Evolutionary conservation across 2,329 filamentous ascomycete species (phyloP), one percentile per base, ranked within the genome.

Genomic region (Colletotrichum incanum): DNA sequence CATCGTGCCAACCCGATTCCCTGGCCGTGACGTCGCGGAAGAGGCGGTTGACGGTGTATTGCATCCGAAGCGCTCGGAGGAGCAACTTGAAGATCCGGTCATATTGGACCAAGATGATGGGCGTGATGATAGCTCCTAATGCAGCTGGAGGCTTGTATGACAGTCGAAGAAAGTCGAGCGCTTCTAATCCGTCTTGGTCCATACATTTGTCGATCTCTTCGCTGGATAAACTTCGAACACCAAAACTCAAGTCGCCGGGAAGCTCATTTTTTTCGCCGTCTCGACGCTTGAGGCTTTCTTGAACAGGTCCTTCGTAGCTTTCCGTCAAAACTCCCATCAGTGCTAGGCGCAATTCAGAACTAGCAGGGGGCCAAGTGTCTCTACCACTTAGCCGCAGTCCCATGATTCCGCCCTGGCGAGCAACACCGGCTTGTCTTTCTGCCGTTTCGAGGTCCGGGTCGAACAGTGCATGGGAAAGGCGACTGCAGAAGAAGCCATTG

Each of bases 351-450:
- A 99, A 84, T 80, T 98, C 96, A 0, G 95, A 98, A 80, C 94
- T 97, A 31, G 95, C 95, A 5, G 96, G 96, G 34, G 96, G 96
- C 96, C 96, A 98, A 41, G 88, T 94, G 67, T 94, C 91, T 76
- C 94, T 90, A 2, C 90, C 90, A n/a, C 93, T 93, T 0, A 98
- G 86, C 50, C 95, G 92, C 50, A 98, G 86, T 1, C 96, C 96
- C 86, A 97, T 96, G 18, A 90, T 84, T 70, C 91, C 89, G 60
- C 93, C 92, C 56, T 89, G 89, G 11, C 91, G 88, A 55, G 93
- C 90, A 41, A 92, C 86, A 3, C 94, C 94, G 23, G 89, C 84
- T 61, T 90, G 89, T 54, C 93, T 88, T 79, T 97, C 94, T 3
- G 94, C 93, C 34, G 92, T 93, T 76, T 93, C 92, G 60, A 96